phyloP scores from a whole-genome alignment of 192 early-diverging fungal species.

The Piromyces finnis region DNA sequence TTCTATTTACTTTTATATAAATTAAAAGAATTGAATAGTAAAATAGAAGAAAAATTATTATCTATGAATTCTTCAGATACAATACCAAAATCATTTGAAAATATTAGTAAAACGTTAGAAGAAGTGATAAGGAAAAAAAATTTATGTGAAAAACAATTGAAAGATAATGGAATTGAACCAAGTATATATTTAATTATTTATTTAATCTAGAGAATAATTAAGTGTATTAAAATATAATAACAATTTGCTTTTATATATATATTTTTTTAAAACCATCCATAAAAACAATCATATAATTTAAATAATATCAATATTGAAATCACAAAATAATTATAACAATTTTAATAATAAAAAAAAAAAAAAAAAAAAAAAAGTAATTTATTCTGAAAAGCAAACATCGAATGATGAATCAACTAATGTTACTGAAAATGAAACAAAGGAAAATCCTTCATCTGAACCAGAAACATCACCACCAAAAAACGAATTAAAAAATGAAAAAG shows the following conservation, averaged over 20 bases:
- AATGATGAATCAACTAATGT: not conserved
- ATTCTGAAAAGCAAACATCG: not conserved
- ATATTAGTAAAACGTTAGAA: not conserved
- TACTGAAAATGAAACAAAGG: no score
- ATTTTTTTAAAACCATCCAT: no score
- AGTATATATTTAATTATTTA: not conserved
- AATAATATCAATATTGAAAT: no score
- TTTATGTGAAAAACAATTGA: not conserved
- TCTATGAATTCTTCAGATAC: not conserved
- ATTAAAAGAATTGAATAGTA: not conserved
- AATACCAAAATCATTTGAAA: not conserved
- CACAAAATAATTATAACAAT: no score
- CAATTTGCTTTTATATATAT: no score
- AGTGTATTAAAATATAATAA: no score
- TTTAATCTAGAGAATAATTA: no score
- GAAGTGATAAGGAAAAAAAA: not conserved
- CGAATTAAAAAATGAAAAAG: not conserved
- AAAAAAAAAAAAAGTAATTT: not conserved
- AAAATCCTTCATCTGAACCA: not conserved
- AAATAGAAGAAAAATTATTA: not conserved
- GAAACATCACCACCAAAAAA: not conserved
- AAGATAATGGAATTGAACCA: not conserved
- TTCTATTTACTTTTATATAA: no score
- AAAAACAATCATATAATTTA: no score
- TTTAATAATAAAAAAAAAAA: no score